Base-by-base conservation (phyloP, 345 rosid genomes). In the Camelina laxa region DNA sequence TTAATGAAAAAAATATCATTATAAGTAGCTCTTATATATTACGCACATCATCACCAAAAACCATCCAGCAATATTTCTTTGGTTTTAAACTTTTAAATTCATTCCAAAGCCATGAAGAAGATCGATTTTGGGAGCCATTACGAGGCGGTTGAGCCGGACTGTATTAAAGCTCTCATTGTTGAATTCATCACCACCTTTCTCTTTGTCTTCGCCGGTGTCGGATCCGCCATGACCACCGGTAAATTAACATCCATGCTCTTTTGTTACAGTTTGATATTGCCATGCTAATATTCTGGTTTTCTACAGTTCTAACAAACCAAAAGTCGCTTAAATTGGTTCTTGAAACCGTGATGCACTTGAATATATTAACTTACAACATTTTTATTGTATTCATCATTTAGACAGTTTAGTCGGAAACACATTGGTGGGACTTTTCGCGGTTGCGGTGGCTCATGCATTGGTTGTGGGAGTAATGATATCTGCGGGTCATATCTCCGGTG, bases 401-500 rank as follows among this genome's bases (percentile, higher is more conserved):
- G 98, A 82, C 38, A 80, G 68, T 67, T 57, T 85, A 13, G 76
- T 44, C 41, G 93, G 87, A 53, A 82, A 74, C 62, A 12, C 87
- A 14, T 54, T 91, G 27, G 76, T 84, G 65, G 95, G 87, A 10
- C 84, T 94, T 81, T 77, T 91, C 4, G 76, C 63, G 9, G 98
- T 94, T 64, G 95, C 97, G 9, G 73, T 89, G 84, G 89, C 98
- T 44, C 95, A 90, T 73, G 89, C 95, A 13, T 78, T 94, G 13
- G 93, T 91, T 67, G 96, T 91, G 76, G 91, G 82, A 0, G 98
- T 87, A 44, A 91, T 87, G 97, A 86, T 91, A 64, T 85, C 93
- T 0, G 97, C 93, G 1, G 97, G 98, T 12, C 98, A 84, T 74
- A 87, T 88, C 66, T 94, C 96, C 16, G 98, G 96, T 19, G 97